Percentiles rank a stretch among this genome's conserved stretches.
Conservation (phyloP, 2,329 filamentous ascomycete genomes). For the Pseudocercospora fijiensis region DNA sequence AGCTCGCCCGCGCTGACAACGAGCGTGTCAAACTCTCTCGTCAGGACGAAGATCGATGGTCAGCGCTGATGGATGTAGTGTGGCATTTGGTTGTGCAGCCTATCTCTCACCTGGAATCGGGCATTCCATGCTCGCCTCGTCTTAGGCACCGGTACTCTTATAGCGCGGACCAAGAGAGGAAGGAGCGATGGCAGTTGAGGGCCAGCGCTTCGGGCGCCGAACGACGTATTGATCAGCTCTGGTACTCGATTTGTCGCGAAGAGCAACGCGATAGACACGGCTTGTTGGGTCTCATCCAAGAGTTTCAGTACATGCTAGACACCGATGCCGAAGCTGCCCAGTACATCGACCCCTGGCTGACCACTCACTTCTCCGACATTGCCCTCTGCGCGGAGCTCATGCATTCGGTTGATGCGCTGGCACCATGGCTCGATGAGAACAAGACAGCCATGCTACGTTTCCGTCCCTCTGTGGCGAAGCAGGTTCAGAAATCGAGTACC, state of each 20-base stretch:
- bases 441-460: conserved; percentile 9
- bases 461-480: conserved; percentile 7
- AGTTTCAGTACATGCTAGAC: conserved; percentile 34
- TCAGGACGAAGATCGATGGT: conserved; percentile 42
- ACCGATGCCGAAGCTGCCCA: conserved; percentile 27
- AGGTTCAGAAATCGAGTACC: conserved; percentile 7
- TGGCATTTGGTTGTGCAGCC: conserved; percentile 14
- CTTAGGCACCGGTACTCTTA: conserved; percentile 21
- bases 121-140: conserved; percentile 27
- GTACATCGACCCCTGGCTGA: conserved; percentile 30
- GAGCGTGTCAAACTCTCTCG: conserved; percentile 39
- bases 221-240: conserved; percentile 19
- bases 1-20: conserved; percentile 46
- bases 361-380: conserved; percentile 31
- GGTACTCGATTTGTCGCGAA: conserved; percentile 34
- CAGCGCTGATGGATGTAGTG: conserved; percentile 39
- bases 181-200: conserved; percentile 10
- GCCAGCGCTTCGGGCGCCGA: conserved; percentile 9
- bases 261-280: conserved; percentile 26
- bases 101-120: conserved; percentile 10
- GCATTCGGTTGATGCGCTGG: conserved; percentile 16
- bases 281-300: conserved; percentile 27
- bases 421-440: conserved; percentile 20
- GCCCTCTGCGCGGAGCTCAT: conserved; percentile 30
- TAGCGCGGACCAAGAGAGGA: background rate